Conservation (phyloP, 2,329 filamentous ascomycete genomes). For the Tolypocladium album region DNA sequence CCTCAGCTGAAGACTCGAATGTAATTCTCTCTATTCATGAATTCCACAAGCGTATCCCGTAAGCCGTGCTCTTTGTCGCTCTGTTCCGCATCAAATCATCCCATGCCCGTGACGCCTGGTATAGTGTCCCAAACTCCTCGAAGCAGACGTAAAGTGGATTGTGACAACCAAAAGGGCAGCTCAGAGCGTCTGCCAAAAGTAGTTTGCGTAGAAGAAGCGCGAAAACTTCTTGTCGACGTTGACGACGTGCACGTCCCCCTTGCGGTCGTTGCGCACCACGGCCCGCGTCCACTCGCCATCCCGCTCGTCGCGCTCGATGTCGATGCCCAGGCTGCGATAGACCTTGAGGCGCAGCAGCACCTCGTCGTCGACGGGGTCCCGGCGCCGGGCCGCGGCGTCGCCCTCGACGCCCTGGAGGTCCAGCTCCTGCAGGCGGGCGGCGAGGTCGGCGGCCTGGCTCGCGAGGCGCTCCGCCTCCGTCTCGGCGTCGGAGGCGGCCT, state of each 20-base stretch:
- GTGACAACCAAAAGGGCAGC: background rate
- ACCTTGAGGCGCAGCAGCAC: conserved; percentile 72
- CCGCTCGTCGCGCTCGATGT: conserved; percentile 65
- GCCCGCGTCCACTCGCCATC: conserved; percentile 76
- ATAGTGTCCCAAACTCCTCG: background rate
- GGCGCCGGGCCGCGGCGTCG: conserved; percentile 38
- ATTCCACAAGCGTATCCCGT: background rate
- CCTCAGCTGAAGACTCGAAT: background rate
- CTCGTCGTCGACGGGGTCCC: conserved; percentile 49
- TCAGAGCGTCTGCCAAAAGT: conserved; percentile 84
- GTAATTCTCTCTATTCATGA: background rate
- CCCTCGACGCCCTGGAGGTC: conserved; percentile 84
- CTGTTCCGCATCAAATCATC: background rate
- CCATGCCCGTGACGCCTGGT: background rate
- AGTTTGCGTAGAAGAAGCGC: conserved; percentile 85
- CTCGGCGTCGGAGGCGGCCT: conserved; percentile 78
- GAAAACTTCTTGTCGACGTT: conserved; percentile 92
- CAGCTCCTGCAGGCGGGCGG: conserved; percentile 65
- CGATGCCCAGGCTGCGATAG: conserved; percentile 83
- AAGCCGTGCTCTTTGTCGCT: background rate
- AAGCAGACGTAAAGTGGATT: background rate
- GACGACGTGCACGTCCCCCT: conserved; percentile 88
- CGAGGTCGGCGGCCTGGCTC: conserved; percentile 64
- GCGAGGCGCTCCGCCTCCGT: conserved; percentile 91
- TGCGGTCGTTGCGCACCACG: conserved; percentile 71